Evolutionary conservation across 2,329 filamentous ascomycete genomes (phyloP), one percentile per base, ranked within the genome.

Genomic region (Monosporascus sp.): DNA sequence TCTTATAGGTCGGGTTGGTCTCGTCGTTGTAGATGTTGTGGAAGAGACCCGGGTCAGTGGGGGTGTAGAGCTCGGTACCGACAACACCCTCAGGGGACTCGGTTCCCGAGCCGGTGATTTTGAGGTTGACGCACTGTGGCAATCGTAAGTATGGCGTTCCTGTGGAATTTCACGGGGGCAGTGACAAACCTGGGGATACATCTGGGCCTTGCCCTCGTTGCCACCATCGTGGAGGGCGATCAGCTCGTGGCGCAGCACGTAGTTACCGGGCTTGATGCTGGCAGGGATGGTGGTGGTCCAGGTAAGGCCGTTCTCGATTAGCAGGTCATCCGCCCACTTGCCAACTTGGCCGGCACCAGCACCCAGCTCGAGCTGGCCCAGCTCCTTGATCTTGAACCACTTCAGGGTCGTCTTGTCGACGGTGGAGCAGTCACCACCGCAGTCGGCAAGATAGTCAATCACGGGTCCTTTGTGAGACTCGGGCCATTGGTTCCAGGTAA

Each of bases 401-500:
- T 65, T 60, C 7, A 72, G 60, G 7, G 58, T 53, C 8, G 55
- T 60, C 52, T 68, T 66, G 52, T 68, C 63, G 24, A 66, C 66
- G 20, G 54, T 55, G 37, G 60, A 50, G 55, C 65, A 70, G 31
- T 67, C 60, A 2, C 60, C 63, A 24, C 63, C 58, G 59, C 68
- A 71, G 48, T 60, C 61, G 37, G 69, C 69, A n/a, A 72, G 60
- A 55, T 70, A 70, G 56, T 68, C 65, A 35, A 71, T 60, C 19
- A 71, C 59, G 9, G 68, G 69, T 3, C 68, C 68, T 45, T 65
- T 54, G 72, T 89, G 78, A 52, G 75, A 78, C 9, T 78, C 73
- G n/a, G 85, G 85, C 86, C 86, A 89, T 17, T 73, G 72, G 54
- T 76, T 80, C 86, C 85, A 88, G 61, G 81, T 76, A 48, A 88